A percentile compares a stretch with the other conserved stretches of the same genome.
Evolutionary conservation across 257 asterid species (phyloP).

Genomic region (Gentiana straminea): DNA sequence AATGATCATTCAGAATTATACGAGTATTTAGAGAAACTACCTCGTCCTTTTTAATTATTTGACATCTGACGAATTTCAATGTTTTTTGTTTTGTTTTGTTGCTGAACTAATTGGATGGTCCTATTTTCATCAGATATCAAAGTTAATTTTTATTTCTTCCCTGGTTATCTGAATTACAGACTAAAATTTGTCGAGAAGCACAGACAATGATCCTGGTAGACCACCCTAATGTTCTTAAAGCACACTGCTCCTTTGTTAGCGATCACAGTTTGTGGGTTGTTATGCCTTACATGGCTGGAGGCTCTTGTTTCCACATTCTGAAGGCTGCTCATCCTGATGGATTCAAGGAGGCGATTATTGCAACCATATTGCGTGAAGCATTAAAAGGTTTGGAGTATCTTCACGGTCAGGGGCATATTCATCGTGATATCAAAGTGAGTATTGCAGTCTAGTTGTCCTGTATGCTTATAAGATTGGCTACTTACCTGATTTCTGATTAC

Average conservation of each 20-base stretch:
- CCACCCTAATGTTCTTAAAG: conserved; percentile 89
- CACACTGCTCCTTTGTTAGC: conserved; percentile 88
- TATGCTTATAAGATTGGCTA: not conserved
- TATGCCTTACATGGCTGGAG: conserved; percentile 98
- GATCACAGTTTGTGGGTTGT: conserved; percentile 93
- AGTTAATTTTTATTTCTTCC: conserved; percentile 14
- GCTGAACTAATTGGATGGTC: no score
- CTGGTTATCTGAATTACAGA: conserved; percentile 32
- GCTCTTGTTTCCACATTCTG: conserved; percentile 91
- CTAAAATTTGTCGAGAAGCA: conserved; percentile 84
- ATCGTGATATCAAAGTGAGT: conserved; percentile 93
- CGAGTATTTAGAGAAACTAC: not conserved
- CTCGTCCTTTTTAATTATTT: conserved; percentile 16
- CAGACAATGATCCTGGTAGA: conserved; percentile 94
- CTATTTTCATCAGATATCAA: no score
- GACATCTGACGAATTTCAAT: no score
- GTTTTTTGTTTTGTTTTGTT: no score
- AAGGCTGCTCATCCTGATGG: conserved; percentile 91
- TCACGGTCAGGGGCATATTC: conserved; percentile 96
- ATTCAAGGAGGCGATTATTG: conserved; percentile 86
- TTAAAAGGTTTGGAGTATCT: conserved; percentile 91
- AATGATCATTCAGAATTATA: no score
- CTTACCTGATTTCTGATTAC: not conserved
- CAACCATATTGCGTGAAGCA: conserved; percentile 81
- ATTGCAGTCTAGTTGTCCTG: not conserved